Evolutionary conservation across 768 basidiomycete genomes (phyloP).

Genomic region (Hygrophorus russula): DNA sequence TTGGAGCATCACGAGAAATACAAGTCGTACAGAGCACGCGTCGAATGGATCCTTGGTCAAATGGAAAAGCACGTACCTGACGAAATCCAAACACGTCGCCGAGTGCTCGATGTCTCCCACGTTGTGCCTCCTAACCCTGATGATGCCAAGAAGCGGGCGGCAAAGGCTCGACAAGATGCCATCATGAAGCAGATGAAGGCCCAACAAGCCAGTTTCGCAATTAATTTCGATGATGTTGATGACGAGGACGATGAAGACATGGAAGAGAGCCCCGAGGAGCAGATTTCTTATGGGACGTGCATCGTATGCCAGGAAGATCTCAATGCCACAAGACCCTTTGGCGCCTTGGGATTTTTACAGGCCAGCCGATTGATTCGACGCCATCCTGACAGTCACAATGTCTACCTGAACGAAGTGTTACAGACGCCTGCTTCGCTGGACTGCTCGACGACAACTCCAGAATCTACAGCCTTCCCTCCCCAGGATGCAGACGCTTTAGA

Average conservation of each 20-base stretch:
- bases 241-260: conserved; percentile 65
- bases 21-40: conserved; percentile 57
- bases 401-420: conserved; percentile 65
- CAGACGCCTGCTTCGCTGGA: conserved; percentile 58
- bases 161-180: conserved; percentile 82
- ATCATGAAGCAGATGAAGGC: conserved; percentile 96
- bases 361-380: conserved; percentile 77
- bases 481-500: conserved; percentile 37
- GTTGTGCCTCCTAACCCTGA: conserved; percentile 36
- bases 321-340: conserved; percentile 61
- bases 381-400: conserved; percentile 56
- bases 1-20: conserved; percentile 73
- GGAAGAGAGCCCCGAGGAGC: conserved; percentile 34
- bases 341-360: conserved; percentile 78
- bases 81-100: conserved; percentile 42
- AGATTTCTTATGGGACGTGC: conserved; percentile 75
- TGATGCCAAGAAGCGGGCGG: conserved; percentile 71
- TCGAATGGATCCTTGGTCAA: conserved; percentile 63
- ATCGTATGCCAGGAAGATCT: conserved; percentile 98
- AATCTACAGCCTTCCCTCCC: conserved; percentile 39
- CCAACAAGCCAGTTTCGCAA: conserved; percentile 79
- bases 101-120: conserved; percentile 24
- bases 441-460: conserved; percentile 20
- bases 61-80: conserved; percentile 46
- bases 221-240: conserved; percentile 61